A percentile compares a stretch with the other conserved stretches of the same genome.
phyloP scores from a whole-genome alignment of 768 basidiomycete species.

The Boletus coccyginus region DNA sequence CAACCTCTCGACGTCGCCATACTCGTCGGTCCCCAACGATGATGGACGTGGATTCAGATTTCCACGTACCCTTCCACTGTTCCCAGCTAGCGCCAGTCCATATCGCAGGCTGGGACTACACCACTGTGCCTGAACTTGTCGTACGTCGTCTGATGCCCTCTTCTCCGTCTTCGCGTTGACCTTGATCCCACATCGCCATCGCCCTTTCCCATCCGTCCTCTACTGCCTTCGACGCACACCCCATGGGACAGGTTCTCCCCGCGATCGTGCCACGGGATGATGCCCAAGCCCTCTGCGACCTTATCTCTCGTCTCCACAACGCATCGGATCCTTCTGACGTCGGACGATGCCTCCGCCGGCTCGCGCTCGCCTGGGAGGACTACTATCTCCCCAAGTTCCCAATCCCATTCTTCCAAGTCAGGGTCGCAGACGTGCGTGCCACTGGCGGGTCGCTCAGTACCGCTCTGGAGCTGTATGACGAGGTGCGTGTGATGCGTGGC shows the following conservation, averaged over 20 bases:
- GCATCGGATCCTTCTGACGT: slow-evolving; percentile 15
- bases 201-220: neutral
- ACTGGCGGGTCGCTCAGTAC: slow-evolving; percentile 30
- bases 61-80: slow-evolving; percentile 30
- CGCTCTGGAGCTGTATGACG: slow-evolving; percentile 28
- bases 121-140: slow-evolving; percentile 23
- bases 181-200: slow-evolving; percentile 1
- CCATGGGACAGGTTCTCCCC: slow-evolving; percentile 20
- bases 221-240: no score
- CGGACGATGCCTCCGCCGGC: slow-evolving; percentile 23
- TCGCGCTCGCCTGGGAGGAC: slow-evolving; percentile 31
- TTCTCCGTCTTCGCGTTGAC: neutral
- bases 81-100: slow-evolving; percentile 28
- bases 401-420: slow-evolving; percentile 30
- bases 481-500: slow-evolving; percentile 21
- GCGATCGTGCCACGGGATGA: slow-evolving; percentile 22
- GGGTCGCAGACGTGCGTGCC: slow-evolving; percentile 33
- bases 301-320: slow-evolving; percentile 11
- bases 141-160: slow-evolving; percentile 17
- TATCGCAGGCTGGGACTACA: slow-evolving; percentile 29
- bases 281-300: slow-evolving; percentile 18
- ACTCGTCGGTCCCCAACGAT: neutral
- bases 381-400: slow-evolving; percentile 32
- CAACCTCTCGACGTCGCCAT: neutral
- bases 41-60: slow-evolving; percentile 23